Evolutionary conservation across 108 stramenopile genomes (phyloP).

Genomic region (Bacterosira constricta): DNA sequence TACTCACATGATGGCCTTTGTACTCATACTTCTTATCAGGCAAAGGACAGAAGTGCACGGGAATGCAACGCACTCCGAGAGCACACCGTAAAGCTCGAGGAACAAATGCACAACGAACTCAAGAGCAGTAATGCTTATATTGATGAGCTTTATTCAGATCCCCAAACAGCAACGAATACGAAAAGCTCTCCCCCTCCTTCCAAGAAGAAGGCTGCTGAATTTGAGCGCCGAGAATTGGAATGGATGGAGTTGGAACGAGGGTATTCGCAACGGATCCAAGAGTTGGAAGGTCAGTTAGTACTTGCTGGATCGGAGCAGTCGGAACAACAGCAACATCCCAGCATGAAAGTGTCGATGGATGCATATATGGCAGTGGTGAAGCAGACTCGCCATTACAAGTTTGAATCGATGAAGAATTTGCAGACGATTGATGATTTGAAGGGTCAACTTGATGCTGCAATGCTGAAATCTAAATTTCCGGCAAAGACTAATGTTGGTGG

Average conservation of each 20-base stretch:
- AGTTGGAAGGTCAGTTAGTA: conserved; percentile 19
- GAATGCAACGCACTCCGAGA: conserved; percentile 22
- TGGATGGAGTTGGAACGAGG: conserved; percentile 22
- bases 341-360: conserved; percentile 37
- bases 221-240: conserved; percentile 16
- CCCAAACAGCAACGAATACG: no score
- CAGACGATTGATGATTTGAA: conserved; percentile 16
- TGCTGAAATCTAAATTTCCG: not conserved
- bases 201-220: conserved; percentile 9
- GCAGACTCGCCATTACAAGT: conserved; percentile 21
- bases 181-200: not conserved
- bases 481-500: not conserved
- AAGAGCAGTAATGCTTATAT: conserved; percentile 27
- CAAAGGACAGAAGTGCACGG: conserved; percentile 11
- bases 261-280: conserved; percentile 17
- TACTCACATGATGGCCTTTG: no score
- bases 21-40: conserved; percentile 3
- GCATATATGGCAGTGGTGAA: conserved; percentile 22
- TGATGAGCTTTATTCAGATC: conserved; percentile 28
- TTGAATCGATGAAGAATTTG: conserved; percentile 14
- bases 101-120: conserved; percentile 23
- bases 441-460: conserved; percentile 15
- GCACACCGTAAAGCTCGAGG: not conserved
- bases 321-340: no score
- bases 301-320: conserved; percentile 12